These are phyloP conservation scores for Beverwykella pulmonaria DNA, from an alignment of 495 filamentous ascomycete species.

Conservation along the genomic window DNA sequence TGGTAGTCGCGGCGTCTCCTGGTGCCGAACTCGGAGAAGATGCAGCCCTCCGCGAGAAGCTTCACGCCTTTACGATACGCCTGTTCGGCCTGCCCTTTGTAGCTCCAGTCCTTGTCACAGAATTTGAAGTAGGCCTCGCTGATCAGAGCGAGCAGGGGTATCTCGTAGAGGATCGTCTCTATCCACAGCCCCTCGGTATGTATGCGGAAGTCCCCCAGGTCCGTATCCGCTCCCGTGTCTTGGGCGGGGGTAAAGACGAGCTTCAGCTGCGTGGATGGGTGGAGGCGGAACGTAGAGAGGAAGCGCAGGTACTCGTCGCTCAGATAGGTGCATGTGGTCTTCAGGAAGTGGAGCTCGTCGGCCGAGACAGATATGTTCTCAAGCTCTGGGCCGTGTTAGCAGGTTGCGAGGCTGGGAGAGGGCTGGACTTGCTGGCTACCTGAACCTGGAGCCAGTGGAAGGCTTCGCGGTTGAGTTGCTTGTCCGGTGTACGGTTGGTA, in stretches of 20 bases:
- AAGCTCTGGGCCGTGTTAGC: conserved; percentile 59
- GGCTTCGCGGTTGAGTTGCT: conserved; percentile 81
- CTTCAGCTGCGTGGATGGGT: conserved; percentile 75
- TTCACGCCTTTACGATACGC: conserved; percentile 75
- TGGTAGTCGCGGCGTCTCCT: conserved; percentile 87
- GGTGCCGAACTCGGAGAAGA: conserved; percentile 92
- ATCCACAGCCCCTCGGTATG: conserved; percentile 80
- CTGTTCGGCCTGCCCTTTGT: conserved; percentile 80
- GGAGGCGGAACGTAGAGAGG: conserved; percentile 76
- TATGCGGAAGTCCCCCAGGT: conserved; percentile 74
- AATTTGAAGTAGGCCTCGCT: conserved; percentile 98
- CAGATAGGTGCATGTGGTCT: conserved; percentile 78
- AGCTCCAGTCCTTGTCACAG: conserved; percentile 84
- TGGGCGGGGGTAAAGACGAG: conserved; percentile 67
- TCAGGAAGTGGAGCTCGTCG: conserved; percentile 80
- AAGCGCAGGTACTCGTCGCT: conserved; percentile 74
- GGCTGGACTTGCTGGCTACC: conserved; percentile 61
- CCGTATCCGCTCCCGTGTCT: conserved; percentile 67
- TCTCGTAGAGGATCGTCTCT: conserved; percentile 97
- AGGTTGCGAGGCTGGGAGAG: background rate
- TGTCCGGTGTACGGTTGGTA: conserved; percentile 91
- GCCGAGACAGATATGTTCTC: conserved; percentile 72
- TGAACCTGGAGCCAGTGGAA: conserved; percentile 85
- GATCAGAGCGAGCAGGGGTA: conserved; percentile 85
- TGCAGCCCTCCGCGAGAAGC: conserved; percentile 78